Percentiles rank a stretch among this genome's conserved stretches.
Conservation (phyloP, 352 stramenopile genomes). For the Phytophthora cajani region DNA sequence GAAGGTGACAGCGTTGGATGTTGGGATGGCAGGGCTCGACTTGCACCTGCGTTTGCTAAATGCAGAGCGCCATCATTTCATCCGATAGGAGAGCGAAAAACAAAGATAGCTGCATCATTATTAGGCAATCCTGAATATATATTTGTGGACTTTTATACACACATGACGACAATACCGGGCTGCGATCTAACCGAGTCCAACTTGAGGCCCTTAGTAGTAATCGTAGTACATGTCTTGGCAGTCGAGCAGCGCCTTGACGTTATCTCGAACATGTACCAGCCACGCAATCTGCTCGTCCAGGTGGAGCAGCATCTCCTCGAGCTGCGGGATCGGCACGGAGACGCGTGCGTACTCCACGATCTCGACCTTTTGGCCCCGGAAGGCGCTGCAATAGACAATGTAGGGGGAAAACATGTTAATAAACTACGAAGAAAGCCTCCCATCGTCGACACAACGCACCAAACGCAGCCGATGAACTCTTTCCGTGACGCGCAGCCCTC, state of each 20-base stretch:
- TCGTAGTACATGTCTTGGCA: slow-evolving; percentile 58
- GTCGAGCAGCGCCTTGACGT: slow-evolving; percentile 74
- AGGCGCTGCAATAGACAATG: slow-evolving; percentile 42
- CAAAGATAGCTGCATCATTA: slow-evolving; percentile 25
- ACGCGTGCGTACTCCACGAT: slow-evolving; percentile 79
- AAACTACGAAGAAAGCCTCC: neutral
- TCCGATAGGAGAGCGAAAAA: neutral
- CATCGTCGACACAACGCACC: slow-evolving; percentile 43
- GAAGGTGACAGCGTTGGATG: neutral
- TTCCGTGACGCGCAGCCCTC: slow-evolving; percentile 77
- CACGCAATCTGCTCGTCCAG: slow-evolving; percentile 70
- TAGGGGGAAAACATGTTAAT: neutral
- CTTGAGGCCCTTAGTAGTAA: slow-evolving; percentile 28
- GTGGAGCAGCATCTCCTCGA: slow-evolving; percentile 82
- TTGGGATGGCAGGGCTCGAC: neutral
- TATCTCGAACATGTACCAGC: slow-evolving; percentile 76
- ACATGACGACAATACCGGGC: slow-evolving; percentile 11
- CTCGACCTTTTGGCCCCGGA: slow-evolving; percentile 79
- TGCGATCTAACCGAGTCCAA: neutral
- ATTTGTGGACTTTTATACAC: slow-evolving; percentile 27
- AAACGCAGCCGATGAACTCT: slow-evolving; percentile 82
- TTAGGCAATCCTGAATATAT: slow-evolving; percentile 19
- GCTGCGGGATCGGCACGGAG: slow-evolving; percentile 70
- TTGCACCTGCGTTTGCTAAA: slow-evolving; percentile 10
- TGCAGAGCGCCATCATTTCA: neutral